Evolutionary conservation across 2,329 filamentous ascomycete genomes (phyloP).

Genomic region (Exutisphaerella laricina): DNA sequence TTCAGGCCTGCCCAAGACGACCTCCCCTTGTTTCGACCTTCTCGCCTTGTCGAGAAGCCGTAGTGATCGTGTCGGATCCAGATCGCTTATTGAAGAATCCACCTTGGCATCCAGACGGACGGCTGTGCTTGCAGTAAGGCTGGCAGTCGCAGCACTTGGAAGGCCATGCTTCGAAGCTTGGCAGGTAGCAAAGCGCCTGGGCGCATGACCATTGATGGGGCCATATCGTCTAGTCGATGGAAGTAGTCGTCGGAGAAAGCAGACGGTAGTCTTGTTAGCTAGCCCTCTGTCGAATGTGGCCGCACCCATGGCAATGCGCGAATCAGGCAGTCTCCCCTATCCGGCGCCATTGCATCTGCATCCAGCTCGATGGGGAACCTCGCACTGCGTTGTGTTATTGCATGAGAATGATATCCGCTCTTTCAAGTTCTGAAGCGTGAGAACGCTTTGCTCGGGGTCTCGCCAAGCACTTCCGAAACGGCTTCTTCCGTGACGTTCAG

Average conservation of each 20-base stretch:
- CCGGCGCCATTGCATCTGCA: slow-evolving; percentile 33
- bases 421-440: too few species aligned
- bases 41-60: too few species aligned
- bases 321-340: slow-evolving; percentile 25
- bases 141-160: not conserved
- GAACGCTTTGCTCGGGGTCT: too few species aligned
- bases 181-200: too few species aligned
- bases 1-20: slow-evolving; percentile 31
- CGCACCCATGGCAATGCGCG: slow-evolving; percentile 38
- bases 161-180: not conserved
- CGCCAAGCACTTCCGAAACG: not conserved
- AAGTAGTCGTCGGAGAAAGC: slow-evolving; percentile 34
- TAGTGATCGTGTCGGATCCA: too few species aligned
- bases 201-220: too few species aligned
- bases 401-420: too few species aligned
- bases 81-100: too few species aligned
- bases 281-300: slow-evolving; percentile 41
- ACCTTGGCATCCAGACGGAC: too few species aligned
- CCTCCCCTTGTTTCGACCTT: slow-evolving; percentile 8
- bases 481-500: not conserved
- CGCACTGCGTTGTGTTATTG: too few species aligned
- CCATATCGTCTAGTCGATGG: slow-evolving; percentile 8
- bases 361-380: not conserved
- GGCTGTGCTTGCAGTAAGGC: not conserved
- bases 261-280: slow-evolving; percentile 40